Percentiles rank a stretch among this genome's conserved stretches.
phyloP scores from a whole-genome alignment of 345 rosid species.

The Acer saccharum region DNA sequence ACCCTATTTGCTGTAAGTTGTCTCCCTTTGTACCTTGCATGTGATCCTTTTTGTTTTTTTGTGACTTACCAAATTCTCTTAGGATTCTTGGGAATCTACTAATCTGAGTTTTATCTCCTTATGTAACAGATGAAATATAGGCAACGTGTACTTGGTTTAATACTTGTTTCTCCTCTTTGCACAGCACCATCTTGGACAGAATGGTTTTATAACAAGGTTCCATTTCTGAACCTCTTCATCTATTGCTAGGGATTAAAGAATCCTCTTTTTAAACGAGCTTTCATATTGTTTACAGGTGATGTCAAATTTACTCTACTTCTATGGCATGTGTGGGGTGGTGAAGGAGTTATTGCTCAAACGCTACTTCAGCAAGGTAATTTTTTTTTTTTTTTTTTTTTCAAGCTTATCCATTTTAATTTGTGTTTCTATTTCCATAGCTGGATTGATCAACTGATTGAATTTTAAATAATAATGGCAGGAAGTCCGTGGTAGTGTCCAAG shows the following conservation, averaged over 20 bases:
- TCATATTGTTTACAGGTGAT: slow-evolving; percentile 55
- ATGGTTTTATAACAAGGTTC: slow-evolving; percentile 89
- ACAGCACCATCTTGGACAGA: slow-evolving; percentile 93
- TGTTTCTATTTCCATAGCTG: slow-evolving; percentile 4
- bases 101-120: slow-evolving; percentile 6
- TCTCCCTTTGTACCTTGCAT: slow-evolving; percentile 13
- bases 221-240: slow-evolving; percentile 24
- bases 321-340: slow-evolving; percentile 93
- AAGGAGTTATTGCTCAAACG: slow-evolving; percentile 86
- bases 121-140: slow-evolving; percentile 78
- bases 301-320: slow-evolving; percentile 82
- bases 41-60: neutral
- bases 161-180: slow-evolving; percentile 95
- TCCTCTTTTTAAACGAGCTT: slow-evolving; percentile 16
- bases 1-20: slow-evolving; percentile 87
- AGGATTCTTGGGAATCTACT: slow-evolving; percentile 4
- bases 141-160: slow-evolving; percentile 85
- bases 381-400: slow-evolving; percentile 9
- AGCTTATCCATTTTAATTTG: slow-evolving; percentile 9
- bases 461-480: slow-evolving; percentile 56
- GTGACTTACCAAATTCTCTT: neutral
- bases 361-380: slow-evolving; percentile 85
- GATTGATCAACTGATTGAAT: slow-evolving; percentile 24
- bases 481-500: slow-evolving; percentile 74
- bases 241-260: slow-evolving; percentile 4